Evolutionary conservation across 129 eudicot genomes (phyloP).

Genomic region (Lactuca saligna): DNA sequence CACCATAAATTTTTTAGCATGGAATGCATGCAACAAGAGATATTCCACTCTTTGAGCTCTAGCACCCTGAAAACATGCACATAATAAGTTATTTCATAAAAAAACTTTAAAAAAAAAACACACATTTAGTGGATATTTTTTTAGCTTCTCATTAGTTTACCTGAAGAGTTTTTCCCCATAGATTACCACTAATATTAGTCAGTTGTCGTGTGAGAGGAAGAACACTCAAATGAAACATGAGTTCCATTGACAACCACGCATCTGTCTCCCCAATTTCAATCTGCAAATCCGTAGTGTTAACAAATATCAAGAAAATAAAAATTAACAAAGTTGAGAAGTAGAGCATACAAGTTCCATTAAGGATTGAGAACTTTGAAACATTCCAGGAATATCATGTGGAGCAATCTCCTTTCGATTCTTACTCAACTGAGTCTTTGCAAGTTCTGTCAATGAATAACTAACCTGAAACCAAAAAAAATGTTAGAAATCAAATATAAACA

Average conservation of each 20-base stretch:
- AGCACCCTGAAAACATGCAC: constrained; percentile 70
- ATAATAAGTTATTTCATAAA: too few species aligned
- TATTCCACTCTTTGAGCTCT: constrained; percentile 99
- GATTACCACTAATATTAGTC: constrained; percentile 95
- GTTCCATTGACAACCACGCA: constrained; percentile 99
- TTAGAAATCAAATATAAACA: constrained; percentile 12
- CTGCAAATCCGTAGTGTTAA: constrained; percentile 40
- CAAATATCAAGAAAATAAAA: neutral
- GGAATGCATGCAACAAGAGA: constrained; percentile 89
- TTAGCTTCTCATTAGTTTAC: constrained; percentile 35
- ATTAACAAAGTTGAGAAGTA: constrained; percentile 6
- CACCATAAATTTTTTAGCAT: constrained; percentile 90
- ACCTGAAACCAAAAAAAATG: constrained; percentile 50
- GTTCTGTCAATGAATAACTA: constrained; percentile 95
- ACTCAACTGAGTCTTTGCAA: constrained; percentile 84
- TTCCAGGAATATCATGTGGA: constrained; percentile 80
- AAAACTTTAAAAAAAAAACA: neutral
- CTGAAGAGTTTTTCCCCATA: constrained; percentile 99
- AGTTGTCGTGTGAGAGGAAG: constrained; percentile 98
- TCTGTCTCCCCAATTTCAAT: constrained; percentile 89
- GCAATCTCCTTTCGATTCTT: constrained; percentile 86
- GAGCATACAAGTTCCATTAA: constrained; percentile 83
- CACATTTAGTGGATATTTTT: neutral
- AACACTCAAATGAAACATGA: constrained; percentile 93
- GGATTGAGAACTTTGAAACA: constrained; percentile 74